These are phyloP conservation scores for Podaxis mareebaensis DNA, from an alignment of 768 basidiomycete genomes.

Conservation along the genomic window DNA sequence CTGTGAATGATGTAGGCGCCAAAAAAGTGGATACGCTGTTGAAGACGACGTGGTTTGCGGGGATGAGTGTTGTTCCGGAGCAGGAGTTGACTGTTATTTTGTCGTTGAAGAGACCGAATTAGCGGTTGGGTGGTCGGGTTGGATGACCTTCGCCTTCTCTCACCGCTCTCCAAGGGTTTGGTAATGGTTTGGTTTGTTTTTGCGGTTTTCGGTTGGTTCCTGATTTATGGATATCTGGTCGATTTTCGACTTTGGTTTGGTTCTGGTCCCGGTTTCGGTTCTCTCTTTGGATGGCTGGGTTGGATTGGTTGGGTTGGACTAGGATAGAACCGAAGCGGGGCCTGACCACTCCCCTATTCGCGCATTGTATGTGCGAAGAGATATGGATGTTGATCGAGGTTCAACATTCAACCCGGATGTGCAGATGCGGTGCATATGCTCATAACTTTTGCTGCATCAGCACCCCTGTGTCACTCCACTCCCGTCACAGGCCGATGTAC, in stretches of 20 bases:
- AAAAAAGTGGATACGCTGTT: conserved; percentile 51
- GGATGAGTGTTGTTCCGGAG: conserved; percentile 43
- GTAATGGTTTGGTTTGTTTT: neutral
- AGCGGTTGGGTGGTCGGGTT: neutral
- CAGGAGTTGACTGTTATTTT: conserved; percentile 44
- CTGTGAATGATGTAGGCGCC: conserved; percentile 40
- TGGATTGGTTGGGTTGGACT: no score
- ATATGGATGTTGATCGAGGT: neutral
- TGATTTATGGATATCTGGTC: neutral
- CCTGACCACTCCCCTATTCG: no score
- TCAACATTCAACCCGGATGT: neutral
- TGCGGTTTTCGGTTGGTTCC: neutral
- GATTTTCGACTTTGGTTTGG: neutral
- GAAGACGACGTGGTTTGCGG: conserved; percentile 49
- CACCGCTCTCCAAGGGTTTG: neutral
- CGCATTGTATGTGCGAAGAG: no score
- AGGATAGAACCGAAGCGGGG: no score
- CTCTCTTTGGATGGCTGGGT: neutral
- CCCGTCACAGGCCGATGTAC: neutral
- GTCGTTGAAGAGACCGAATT: conserved; percentile 39
- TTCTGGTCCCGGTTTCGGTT: neutral
- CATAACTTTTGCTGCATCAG: neutral
- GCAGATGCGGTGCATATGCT: neutral
- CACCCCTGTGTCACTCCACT: neutral
- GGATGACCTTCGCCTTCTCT: neutral